Evolutionary conservation across 2,329 filamentous ascomycete genomes (phyloP).

Genomic region (Aureobasidium subglaciale): DNA sequence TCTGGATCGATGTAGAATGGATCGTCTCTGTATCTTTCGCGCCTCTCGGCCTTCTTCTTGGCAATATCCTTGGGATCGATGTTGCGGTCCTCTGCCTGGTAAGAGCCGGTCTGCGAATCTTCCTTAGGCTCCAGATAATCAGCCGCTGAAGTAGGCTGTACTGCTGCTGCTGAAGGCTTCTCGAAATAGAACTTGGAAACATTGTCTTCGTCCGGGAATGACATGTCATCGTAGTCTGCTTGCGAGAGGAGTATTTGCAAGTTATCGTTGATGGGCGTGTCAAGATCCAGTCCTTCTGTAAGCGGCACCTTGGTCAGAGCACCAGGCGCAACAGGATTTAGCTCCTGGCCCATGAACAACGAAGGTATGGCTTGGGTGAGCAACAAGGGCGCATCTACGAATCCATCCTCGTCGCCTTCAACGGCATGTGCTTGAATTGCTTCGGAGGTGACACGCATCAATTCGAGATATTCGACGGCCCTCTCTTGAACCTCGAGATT

Average conservation of each 20-base stretch:
- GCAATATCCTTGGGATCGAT: conserved; percentile 70
- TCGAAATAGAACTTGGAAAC: conserved; percentile 42
- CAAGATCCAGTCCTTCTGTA: conserved; percentile 68
- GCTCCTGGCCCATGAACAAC: conserved; percentile 75
- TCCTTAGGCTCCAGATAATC: conserved; percentile 36
- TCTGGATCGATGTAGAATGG: conserved; percentile 77
- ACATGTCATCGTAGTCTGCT: conserved; percentile 39
- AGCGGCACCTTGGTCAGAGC: conserved; percentile 83
- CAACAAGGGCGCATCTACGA: conserved; percentile 70
- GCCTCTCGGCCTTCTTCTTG: conserved; percentile 65
- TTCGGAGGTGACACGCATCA: conserved; percentile 80
- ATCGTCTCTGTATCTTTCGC: conserved; percentile 81
- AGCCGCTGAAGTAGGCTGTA: conserved; percentile 31
- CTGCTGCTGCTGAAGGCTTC: conserved; percentile 25
- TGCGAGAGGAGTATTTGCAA: conserved; percentile 58
- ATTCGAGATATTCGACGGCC: conserved; percentile 83
- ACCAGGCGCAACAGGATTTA: conserved; percentile 79
- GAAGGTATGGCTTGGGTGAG: conserved; percentile 86
- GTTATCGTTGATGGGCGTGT: conserved; percentile 72
- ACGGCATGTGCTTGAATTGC: conserved; percentile 62
- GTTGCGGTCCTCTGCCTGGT: conserved; percentile 37
- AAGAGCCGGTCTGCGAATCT: conserved; percentile 31
- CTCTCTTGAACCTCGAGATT: conserved; percentile 92
- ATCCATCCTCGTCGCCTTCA: conserved; percentile 53
- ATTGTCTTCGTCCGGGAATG: conserved; percentile 36